These are phyloP conservation scores for Phyllachora maydis DNA, from an alignment of 2,329 filamentous ascomycete species.

Conservation along the genomic window DNA sequence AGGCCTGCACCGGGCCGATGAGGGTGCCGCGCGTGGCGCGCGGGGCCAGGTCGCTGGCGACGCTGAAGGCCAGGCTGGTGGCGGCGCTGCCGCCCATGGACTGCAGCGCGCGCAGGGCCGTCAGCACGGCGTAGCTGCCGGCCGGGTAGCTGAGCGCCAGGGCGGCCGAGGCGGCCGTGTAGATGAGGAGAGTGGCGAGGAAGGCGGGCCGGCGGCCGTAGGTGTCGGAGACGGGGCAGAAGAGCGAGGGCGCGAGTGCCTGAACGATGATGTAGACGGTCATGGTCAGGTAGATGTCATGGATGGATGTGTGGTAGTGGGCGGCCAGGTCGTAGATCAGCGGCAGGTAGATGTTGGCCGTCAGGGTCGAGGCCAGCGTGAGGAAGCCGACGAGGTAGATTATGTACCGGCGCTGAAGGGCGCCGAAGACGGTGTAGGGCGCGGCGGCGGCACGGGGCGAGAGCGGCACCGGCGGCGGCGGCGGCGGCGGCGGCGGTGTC, in stretches of 20 bases:
- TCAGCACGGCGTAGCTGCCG: conserved; percentile 28
- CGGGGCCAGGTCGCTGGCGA: conserved; percentile 47
- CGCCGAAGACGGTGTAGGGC: background rate
- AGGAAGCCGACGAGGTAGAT: conserved; percentile 3
- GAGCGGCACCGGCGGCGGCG: conserved; percentile 3
- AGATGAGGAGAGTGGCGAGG: conserved; percentile 29
- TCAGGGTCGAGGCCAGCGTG: conserved; percentile 3
- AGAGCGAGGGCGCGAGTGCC: conserved; percentile 31
- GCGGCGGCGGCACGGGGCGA: too few relatives aligned
- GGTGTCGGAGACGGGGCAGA: conserved; percentile 33
- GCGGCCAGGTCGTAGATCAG: conserved; percentile 11
- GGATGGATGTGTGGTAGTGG: conserved; percentile 9
- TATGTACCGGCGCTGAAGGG: background rate
- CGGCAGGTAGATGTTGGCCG: conserved; percentile 22
- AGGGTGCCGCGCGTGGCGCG: conserved; percentile 45
- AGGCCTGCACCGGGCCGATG: conserved; percentile 38
- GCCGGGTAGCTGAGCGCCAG: conserved; percentile 26
- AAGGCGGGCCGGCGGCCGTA: conserved; percentile 36
- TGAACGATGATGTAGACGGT: conserved; percentile 39
- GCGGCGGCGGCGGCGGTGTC: conserved; percentile 4
- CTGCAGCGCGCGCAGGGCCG: conserved; percentile 37
- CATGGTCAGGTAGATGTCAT: conserved; percentile 18
- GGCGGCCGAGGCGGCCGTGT: conserved; percentile 29
- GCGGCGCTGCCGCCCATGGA: conserved; percentile 40
- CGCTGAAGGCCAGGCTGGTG: conserved; percentile 42